These are phyloP conservation scores for Trametes maxima DNA, from an alignment of 768 basidiomycete species.

Conservation along the genomic window DNA sequence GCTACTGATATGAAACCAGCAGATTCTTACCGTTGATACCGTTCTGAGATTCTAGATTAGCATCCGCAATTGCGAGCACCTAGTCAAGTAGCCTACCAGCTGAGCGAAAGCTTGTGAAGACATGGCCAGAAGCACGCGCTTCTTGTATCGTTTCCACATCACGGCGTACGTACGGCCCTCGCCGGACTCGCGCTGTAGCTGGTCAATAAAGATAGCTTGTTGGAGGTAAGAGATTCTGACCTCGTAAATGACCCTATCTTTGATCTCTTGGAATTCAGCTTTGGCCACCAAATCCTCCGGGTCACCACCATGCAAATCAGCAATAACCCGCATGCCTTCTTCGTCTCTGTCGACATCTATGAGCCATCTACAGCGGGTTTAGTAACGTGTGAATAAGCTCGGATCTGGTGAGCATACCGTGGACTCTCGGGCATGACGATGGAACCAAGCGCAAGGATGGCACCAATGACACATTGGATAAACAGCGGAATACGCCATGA, in stretches of 20 bases:
- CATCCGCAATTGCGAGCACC: background rate
- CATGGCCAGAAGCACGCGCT: slow-evolving; percentile 90
- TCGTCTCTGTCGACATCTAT: slow-evolving; percentile 84
- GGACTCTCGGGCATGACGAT: slow-evolving; percentile 90
- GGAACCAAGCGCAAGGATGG: slow-evolving; percentile 76
- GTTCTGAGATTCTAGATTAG: slow-evolving; percentile 52
- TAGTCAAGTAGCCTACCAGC: slow-evolving; percentile 56
- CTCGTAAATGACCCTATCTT: slow-evolving; percentile 73
- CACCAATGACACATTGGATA: slow-evolving; percentile 86
- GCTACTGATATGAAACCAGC: background rate
- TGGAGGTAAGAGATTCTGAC: slow-evolving; percentile 37
- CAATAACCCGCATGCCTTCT: slow-evolving; percentile 84
- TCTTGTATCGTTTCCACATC: slow-evolving; percentile 89
- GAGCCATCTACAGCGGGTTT: slow-evolving; percentile 62
- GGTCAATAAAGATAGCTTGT: background rate
- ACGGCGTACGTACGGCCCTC: slow-evolving; percentile 74
- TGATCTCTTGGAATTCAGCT: slow-evolving; percentile 90
- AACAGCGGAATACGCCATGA: slow-evolving; percentile 93
- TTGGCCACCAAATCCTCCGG: slow-evolving; percentile 64
- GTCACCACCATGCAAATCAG: slow-evolving; percentile 86
- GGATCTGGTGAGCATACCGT: slow-evolving; percentile 46
- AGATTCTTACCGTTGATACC: slow-evolving; percentile 80
- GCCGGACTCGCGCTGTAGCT: slow-evolving; percentile 65
- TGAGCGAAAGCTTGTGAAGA: slow-evolving; percentile 96
- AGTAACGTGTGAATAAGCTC: background rate